A percentile compares a stretch with the other conserved stretches of the same genome.
Evolutionary conservation across 805 yeast species (phyloP).

Genomic region (Saturnispora ahearnii): DNA sequence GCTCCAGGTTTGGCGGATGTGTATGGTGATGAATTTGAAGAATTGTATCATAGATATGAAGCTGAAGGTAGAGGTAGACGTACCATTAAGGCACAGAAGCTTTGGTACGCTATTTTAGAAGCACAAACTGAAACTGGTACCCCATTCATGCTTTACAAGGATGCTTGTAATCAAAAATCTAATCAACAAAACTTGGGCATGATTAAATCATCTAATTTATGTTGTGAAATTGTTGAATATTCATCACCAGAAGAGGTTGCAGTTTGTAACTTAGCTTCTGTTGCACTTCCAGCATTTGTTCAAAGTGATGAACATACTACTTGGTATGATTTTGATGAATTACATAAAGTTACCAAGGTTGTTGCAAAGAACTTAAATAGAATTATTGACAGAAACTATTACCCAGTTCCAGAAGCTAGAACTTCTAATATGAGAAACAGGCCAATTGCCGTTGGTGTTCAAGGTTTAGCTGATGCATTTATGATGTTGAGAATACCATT

Average conservation of each 20-base stretch:
- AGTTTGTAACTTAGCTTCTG: conserved; percentile 53
- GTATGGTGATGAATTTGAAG: conserved; percentile 48
- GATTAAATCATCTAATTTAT: conserved; percentile 52
- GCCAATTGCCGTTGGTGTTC: conserved; percentile 58
- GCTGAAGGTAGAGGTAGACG: conserved; percentile 39
- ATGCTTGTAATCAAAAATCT: conserved; percentile 50
- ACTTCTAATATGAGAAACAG: conserved; percentile 48
- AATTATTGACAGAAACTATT: conserved; percentile 47
- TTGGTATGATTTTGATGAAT: conserved; percentile 48
- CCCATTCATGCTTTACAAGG: conserved; percentile 56
- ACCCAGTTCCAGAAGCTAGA: conserved; percentile 48
- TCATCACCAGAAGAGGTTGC: conserved; percentile 51
- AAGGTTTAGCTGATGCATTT: conserved; percentile 53
- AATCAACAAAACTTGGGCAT: conserved; percentile 54
- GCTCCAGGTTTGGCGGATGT: conserved; percentile 48
- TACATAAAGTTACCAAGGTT: conserved; percentile 47
- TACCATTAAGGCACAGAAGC: conserved; percentile 48
- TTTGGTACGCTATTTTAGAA: conserved; percentile 52
- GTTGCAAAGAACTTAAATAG: conserved; percentile 47
- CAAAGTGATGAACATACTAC: conserved; percentile 33
- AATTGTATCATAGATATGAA: conserved; percentile 44
- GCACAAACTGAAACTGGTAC: conserved; percentile 61
- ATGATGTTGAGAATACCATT: conserved; percentile 48
- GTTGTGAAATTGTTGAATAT: conserved; percentile 57
- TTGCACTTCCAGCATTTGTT: conserved; percentile 49